Evolutionary conservation across 2,329 filamentous ascomycete genomes (phyloP).

Genomic region (Stachybotrys chlorohalonatus): DNA sequence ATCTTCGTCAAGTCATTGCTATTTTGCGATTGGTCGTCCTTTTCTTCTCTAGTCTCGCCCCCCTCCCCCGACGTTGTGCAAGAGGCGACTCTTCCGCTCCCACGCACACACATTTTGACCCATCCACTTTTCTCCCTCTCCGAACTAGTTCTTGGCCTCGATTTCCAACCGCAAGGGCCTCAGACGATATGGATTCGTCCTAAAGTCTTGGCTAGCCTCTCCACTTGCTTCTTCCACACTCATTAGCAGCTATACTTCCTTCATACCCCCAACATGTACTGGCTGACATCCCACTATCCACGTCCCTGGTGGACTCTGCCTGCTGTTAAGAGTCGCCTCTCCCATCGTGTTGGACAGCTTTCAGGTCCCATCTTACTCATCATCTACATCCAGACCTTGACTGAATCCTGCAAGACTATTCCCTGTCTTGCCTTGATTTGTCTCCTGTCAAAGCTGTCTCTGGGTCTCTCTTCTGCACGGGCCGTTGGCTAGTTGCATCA

Average conservation of each 20-base stretch:
- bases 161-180: not conserved
- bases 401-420: not conserved
- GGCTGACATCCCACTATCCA: not conserved
- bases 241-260: not conserved
- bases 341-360: too few relatives aligned
- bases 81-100: not conserved
- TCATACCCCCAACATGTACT: not conserved
- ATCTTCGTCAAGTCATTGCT: not conserved
- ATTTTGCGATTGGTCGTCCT: not conserved
- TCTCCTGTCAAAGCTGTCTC: too few relatives aligned
- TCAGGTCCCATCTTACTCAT: not conserved
- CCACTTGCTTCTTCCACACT: not conserved
- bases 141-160: not conserved
- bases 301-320: not conserved
- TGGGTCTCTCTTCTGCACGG: not conserved
- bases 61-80: not conserved
- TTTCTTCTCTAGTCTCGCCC: not conserved
- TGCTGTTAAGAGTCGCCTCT: not conserved
- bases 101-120: not conserved
- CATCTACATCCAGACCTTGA: not conserved
- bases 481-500: not conserved
- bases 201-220: not conserved
- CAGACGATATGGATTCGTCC: not conserved
- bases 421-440: too few relatives aligned
- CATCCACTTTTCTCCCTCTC: not conserved